A percentile compares a stretch with the other conserved stretches of the same genome.
phyloP scores from a whole-genome alignment of 352 stramenopile genomes.

The Phytophthora hibernalis region DNA sequence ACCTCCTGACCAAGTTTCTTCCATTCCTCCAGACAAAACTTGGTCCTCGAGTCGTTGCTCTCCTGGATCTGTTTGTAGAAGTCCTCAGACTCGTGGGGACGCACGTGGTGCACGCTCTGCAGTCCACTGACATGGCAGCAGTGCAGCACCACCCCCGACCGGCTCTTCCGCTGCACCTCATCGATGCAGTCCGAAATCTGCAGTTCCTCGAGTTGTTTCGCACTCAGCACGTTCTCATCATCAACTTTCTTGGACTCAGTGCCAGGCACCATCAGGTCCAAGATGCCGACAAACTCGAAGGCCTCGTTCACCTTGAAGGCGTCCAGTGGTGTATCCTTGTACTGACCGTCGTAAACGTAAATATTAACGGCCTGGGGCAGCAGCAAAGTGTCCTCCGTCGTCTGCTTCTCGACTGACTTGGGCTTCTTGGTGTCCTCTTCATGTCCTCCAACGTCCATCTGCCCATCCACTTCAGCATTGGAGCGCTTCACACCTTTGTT shows the following conservation, averaged over 20 bases:
- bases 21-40: constrained; percentile 54
- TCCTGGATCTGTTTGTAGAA: constrained; percentile 42
- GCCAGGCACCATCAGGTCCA: constrained; percentile 67
- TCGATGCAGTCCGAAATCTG: constrained; percentile 73
- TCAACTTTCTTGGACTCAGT: constrained; percentile 27
- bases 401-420: constrained; percentile 28
- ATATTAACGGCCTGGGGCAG: constrained; percentile 57
- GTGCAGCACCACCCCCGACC: constrained; percentile 66
- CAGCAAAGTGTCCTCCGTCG: constrained; percentile 21
- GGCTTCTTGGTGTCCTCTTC: constrained; percentile 46
- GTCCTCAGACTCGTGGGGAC: constrained; percentile 47
- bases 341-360: constrained; percentile 80
- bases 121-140: constrained; percentile 58
- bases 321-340: constrained; percentile 50
- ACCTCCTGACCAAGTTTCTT: constrained; percentile 20
- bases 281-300: constrained; percentile 82
- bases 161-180: constrained; percentile 56
- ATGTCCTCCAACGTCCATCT: not conserved
- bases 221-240: constrained; percentile 13
- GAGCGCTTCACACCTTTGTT: constrained; percentile 54
- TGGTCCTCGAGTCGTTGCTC: constrained; percentile 43
- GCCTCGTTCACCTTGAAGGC: constrained; percentile 85
- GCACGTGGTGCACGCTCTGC: constrained; percentile 54
- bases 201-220: constrained; percentile 58
- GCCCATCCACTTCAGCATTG: constrained; percentile 38